Evolutionary conservation across 108 stramenopile genomes (phyloP).

Genomic region (Hondaea fermentalgiana): DNA sequence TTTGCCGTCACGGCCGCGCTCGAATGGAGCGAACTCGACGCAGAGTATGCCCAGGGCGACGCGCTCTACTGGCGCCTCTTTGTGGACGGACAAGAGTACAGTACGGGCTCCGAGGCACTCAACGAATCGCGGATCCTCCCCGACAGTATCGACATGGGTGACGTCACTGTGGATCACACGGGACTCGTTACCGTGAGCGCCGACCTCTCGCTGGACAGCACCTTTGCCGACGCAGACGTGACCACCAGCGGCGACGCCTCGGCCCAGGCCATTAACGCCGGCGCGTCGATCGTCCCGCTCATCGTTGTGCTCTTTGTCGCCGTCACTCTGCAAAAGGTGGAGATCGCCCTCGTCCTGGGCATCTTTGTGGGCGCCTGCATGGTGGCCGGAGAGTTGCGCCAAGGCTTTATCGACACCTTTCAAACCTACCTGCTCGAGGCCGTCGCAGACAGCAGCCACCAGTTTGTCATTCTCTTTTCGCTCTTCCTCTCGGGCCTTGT

Average conservation of each 20-base stretch:
- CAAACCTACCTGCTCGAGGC: conserved; percentile 11
- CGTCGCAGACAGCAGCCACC: conserved; percentile 21
- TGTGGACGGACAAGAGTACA: neutral
- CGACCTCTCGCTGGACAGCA: neutral
- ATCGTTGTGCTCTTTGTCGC: conserved; percentile 43
- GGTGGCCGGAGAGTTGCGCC: conserved; percentile 28
- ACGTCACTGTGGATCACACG: neutral
- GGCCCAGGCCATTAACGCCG: conserved; percentile 3
- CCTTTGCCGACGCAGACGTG: neutral
- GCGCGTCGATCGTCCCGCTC: conserved; percentile 46
- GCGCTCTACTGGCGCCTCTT: neutral
- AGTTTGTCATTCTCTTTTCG: conserved; percentile 44
- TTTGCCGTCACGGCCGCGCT: neutral
- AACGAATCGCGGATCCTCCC: neutral
- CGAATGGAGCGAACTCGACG: neutral
- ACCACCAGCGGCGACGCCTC: neutral
- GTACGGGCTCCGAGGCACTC: neutral
- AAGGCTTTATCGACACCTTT: conserved; percentile 49
- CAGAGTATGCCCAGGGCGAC: neutral
- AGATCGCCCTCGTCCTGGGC: conserved; percentile 44
- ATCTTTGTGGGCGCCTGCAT: conserved; percentile 56
- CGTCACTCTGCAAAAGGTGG: conserved; percentile 39
- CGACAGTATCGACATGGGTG: neutral
- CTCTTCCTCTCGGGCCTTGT: conserved; percentile 51
- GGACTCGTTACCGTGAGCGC: neutral